Conservation (phyloP, 2,329 filamentous ascomycete genomes). For the Neonectria hederae region DNA sequence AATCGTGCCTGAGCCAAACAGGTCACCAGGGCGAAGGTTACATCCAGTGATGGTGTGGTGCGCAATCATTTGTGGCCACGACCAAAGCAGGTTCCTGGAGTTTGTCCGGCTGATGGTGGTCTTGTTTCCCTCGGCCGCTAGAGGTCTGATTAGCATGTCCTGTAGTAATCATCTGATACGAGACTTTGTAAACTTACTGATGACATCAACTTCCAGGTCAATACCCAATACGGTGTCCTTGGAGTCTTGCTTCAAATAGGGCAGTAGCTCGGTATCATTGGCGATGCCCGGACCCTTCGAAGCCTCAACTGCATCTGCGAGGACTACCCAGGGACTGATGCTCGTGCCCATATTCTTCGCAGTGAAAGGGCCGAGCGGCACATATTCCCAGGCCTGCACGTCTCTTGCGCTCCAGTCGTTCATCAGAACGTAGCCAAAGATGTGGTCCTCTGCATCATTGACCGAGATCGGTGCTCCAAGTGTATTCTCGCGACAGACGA, state of each 20-base stretch:
- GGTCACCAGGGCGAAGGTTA: slow-evolving; percentile 76
- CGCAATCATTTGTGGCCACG: slow-evolving; percentile 84
- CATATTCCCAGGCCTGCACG: slow-evolving; percentile 70
- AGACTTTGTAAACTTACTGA: slow-evolving; percentile 42
- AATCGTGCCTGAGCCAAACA: slow-evolving; percentile 83
- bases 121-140: slow-evolving; percentile 46
- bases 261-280: slow-evolving; percentile 49
- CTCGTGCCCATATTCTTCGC: slow-evolving; percentile 69
- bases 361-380: slow-evolving; percentile 70
- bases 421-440: slow-evolving; percentile 75
- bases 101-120: slow-evolving; percentile 48
- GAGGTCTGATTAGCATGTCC: slow-evolving; percentile 2
- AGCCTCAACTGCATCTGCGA: slow-evolving; percentile 63
- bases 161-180: rapidly evolving
- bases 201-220: slow-evolving; percentile 51
- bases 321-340: slow-evolving; percentile 71
- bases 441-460: slow-evolving; percentile 71
- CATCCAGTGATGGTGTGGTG: slow-evolving; percentile 84
- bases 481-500: slow-evolving; percentile 72
- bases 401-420: slow-evolving; percentile 74
- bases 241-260: slow-evolving; percentile 65
- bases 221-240: slow-evolving; percentile 50
- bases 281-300: slow-evolving; percentile 37
- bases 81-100: slow-evolving; percentile 70
- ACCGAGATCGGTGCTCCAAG: slow-evolving; percentile 75